These are phyloP conservation scores for Discostella stelligeroides DNA, from an alignment of 108 stramenopile genomes.

Conservation along the genomic window DNA sequence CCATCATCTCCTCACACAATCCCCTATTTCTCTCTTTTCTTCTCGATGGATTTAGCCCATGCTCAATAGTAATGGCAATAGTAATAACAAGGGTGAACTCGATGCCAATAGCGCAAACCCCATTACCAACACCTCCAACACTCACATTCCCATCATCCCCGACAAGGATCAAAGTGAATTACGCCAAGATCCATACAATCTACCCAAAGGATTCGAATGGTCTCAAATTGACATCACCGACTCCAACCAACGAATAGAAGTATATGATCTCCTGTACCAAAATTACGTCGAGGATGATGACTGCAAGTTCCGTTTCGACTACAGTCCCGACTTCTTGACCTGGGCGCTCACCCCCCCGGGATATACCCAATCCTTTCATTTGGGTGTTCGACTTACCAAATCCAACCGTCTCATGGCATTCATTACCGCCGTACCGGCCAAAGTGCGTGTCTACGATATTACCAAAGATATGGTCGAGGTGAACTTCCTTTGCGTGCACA, in stretches of 20 bases:
- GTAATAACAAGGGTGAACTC: slow-evolving; percentile 38
- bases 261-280: slow-evolving; percentile 94
- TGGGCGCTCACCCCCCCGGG: slow-evolving; percentile 98
- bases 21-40: too few relatives aligned
- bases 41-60: slow-evolving; percentile 26
- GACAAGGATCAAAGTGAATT: slow-evolving; percentile 73
- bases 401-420: slow-evolving; percentile 91
- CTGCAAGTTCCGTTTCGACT: slow-evolving; percentile 97
- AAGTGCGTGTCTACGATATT: slow-evolving; percentile 59
- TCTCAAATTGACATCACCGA: slow-evolving; percentile 80
- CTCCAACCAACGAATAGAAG: slow-evolving; percentile 66
- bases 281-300: slow-evolving; percentile 99
- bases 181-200: slow-evolving; percentile 91
- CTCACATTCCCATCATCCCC: slow-evolving; percentile 88
- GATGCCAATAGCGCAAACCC: slow-evolving; percentile 45
- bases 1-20: neutral
- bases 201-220: slow-evolving; percentile 98
- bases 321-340: slow-evolving; percentile 84
- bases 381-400: slow-evolving; percentile 88
- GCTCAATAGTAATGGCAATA: slow-evolving; percentile 27
- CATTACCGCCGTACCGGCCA: slow-evolving; percentile 94
- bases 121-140: slow-evolving; percentile 13
- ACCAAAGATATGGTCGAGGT: slow-evolving; percentile 89
- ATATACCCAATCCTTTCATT: slow-evolving; percentile 74
- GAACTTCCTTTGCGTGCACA: slow-evolving; percentile 99